phyloP scores from a whole-genome alignment of 2,329 filamentous ascomycete genomes.

The Davidsoniella virescens region DNA sequence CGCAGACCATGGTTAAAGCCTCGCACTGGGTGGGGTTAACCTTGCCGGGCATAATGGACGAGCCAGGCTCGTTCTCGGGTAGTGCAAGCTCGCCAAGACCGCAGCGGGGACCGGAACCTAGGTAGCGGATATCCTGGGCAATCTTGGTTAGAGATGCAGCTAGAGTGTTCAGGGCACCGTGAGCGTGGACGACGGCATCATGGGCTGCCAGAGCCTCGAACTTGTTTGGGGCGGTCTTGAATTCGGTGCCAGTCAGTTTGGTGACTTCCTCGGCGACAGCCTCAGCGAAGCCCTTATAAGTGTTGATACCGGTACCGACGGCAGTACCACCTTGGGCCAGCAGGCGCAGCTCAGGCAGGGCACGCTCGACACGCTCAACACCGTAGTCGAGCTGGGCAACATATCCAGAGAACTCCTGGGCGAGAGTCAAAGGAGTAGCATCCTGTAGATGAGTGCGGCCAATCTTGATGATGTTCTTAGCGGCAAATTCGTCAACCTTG shows the following conservation, averaged over 20 bases:
- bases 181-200: slow-evolving; percentile 88
- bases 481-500: slow-evolving; percentile 78
- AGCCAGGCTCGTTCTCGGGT: slow-evolving; percentile 95
- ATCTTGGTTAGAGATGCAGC: slow-evolving; percentile 92
- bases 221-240: slow-evolving; percentile 96
- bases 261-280: slow-evolving; percentile 78
- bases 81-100: slow-evolving; percentile 85
- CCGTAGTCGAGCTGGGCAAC: slow-evolving; percentile 86
- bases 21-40: slow-evolving; percentile 99
- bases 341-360: slow-evolving; percentile 68
- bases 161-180: slow-evolving; percentile 83
- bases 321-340: slow-evolving; percentile 93
- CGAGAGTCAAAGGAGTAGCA: slow-evolving; percentile 85
- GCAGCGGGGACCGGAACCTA: slow-evolving; percentile 88
- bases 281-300: slow-evolving; percentile 89
- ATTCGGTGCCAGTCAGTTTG: slow-evolving; percentile 84
- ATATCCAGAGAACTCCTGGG: slow-evolving; percentile 96
- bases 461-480: slow-evolving; percentile 91
- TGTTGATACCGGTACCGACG: slow-evolving; percentile 95
- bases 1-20: slow-evolving; percentile 92
- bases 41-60: slow-evolving; percentile 98
- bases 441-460: slow-evolving; percentile 95
- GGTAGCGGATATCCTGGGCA: slow-evolving; percentile 92
- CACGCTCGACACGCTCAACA: slow-evolving; percentile 69
- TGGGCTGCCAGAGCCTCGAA: slow-evolving; percentile 94